Conservation (phyloP, 352 stramenopile species). For the Peronospora destructor region DNA sequence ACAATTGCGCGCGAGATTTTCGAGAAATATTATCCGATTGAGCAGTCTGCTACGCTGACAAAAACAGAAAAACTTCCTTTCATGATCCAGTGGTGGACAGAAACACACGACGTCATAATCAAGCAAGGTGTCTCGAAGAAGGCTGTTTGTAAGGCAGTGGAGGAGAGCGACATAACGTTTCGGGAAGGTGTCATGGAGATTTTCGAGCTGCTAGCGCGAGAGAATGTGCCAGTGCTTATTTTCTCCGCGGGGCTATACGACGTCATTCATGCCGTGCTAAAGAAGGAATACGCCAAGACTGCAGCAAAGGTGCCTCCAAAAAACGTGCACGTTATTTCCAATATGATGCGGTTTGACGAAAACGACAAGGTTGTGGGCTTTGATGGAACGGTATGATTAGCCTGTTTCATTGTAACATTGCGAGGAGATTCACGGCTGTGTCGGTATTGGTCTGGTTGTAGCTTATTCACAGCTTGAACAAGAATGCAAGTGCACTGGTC, state of each 20-base stretch:
- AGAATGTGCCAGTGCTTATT: slow-evolving; percentile 67
- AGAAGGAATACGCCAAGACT: slow-evolving; percentile 52
- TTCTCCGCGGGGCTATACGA: slow-evolving; percentile 69
- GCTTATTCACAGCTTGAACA: slow-evolving; percentile 79
- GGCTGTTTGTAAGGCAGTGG: slow-evolving; percentile 41
- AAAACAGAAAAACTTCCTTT: slow-evolving; percentile 69
- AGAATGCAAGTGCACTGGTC: slow-evolving; percentile 58
- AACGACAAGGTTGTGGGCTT: slow-evolving; percentile 38
- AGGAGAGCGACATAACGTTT: slow-evolving; percentile 44
- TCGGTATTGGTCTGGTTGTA: slow-evolving; percentile 13
- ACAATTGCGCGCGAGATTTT: slow-evolving; percentile 43
- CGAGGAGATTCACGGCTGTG: slow-evolving; percentile 1
- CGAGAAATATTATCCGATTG: slow-evolving; percentile 71
- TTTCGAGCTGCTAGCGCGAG: slow-evolving; percentile 42
- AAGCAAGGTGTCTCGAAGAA: slow-evolving; percentile 43
- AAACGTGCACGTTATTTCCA: slow-evolving; percentile 78
- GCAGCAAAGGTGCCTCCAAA: slow-evolving; percentile 19
- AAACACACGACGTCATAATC: slow-evolving; percentile 47
- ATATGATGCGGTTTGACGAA: slow-evolving; percentile 74
- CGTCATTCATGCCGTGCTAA: slow-evolving; percentile 71
- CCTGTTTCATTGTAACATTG: neutral
- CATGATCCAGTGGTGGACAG: slow-evolving; percentile 71
- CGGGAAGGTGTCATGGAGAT: slow-evolving; percentile 56
- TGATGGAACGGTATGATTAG: slow-evolving; percentile 36
- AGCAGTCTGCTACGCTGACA: slow-evolving; percentile 56